phyloP scores from a whole-genome alignment of 345 rosid species.

The Punica granatum region DNA sequence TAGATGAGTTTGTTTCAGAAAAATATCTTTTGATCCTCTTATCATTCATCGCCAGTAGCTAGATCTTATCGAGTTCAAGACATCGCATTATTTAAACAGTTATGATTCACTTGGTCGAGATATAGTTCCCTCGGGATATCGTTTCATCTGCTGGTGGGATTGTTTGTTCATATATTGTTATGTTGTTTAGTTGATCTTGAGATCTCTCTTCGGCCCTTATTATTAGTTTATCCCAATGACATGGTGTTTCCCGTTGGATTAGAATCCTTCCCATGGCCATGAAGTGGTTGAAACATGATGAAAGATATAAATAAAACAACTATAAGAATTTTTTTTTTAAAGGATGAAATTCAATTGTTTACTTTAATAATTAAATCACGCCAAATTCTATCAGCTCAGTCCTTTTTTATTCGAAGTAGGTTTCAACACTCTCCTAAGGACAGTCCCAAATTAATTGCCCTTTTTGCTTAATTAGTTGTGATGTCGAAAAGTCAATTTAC shows the following conservation, averaged over 20 bases:
- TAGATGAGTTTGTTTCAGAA: too few species aligned
- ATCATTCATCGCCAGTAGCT: too few species aligned
- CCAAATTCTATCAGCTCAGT: background rate
- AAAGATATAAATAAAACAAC: background rate
- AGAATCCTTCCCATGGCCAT: background rate
- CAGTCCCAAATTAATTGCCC: background rate
- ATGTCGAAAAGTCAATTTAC: too few species aligned
- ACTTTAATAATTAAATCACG: background rate
- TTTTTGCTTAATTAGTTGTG: too few species aligned
- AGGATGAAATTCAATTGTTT: background rate
- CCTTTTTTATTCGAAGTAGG: background rate
- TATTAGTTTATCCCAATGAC: too few species aligned
- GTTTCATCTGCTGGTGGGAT: background rate
- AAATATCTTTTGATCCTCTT: too few species aligned
- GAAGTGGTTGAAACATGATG: background rate
- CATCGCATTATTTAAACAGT: background rate
- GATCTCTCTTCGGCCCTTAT: background rate
- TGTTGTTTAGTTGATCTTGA: background rate
- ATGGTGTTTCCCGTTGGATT: background rate
- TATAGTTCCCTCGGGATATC: background rate
- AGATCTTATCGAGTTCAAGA: too few species aligned
- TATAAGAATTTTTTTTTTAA: background rate
- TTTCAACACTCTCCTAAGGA: background rate
- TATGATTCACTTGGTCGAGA: background rate
- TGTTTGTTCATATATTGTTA: background rate